Base-by-base conservation (phyloP, 306 rosid species). In the Gastrolobium bilobum region DNA sequence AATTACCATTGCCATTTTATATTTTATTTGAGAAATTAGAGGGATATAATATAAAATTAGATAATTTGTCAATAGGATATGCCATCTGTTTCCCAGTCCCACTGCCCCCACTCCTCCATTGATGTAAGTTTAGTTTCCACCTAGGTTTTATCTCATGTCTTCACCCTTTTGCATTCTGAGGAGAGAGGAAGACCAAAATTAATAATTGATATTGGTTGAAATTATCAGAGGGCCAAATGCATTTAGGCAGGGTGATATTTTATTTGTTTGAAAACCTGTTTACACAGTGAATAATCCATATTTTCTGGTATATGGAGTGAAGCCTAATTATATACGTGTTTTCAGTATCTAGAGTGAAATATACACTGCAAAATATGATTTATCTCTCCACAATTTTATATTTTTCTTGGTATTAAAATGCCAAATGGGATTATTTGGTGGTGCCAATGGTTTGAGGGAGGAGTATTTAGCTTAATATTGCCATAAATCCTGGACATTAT, bases 261-360 rank as follows among this genome's bases (percentile, higher is more conserved):
- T 60, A 76, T 51, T 5, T 62, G 40, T 53, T 10, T 46, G 15
- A 76, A 76, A 3, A 11, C 15, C 81, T 13, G 51, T 56, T 56
- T 34, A 10, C 15, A 4, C n/a, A 35, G 31, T 20, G 20, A 57
- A 68, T 78, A 57, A 68, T 78, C 31, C 67, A 56, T 46, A 37
- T 33, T 35, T 39, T 44, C 8, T 57, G 59, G 51, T 67, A 34
- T 78, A 39, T 53, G 4, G 2, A 4, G 4, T 4, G 47, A 57
- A 42, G 47, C 62, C 66, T 34, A 30, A 42, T 33, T 53, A 4
- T 14, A 34, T 38, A 20, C 6, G 2, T n/a, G 48, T 6, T 54
- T 13, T 46, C 30, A 42, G 11, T 10, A n/a, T 6, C 47, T 54
- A 7, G 13, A 30, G 26, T 40, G 46, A 43, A 39, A 34, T 20